Percentiles rank a stretch among this genome's conserved stretches.
Conservation (phyloP, 192 early-diverging fungal species). For the Pecoramyces ruminantium region DNA sequence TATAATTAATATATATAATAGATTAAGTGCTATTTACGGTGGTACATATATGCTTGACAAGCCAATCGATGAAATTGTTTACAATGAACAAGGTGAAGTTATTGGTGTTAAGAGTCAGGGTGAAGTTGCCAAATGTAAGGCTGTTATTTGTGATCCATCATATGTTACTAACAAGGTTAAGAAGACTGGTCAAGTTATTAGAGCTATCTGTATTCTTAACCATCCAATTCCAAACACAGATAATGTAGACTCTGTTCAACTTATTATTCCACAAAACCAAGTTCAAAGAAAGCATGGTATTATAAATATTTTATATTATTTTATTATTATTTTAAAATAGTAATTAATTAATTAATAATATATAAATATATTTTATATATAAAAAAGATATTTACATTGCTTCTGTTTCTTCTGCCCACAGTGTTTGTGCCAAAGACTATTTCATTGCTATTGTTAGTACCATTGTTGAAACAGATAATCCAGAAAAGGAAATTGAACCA, state of each 20-base stretch:
- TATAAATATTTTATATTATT: too few relatives aligned
- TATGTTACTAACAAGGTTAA: slow-evolving; percentile 73
- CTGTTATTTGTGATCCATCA: slow-evolving; percentile 91
- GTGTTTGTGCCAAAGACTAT: slow-evolving; percentile 74
- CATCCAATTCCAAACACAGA: slow-evolving; percentile 80
- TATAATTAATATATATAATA: slow-evolving; percentile 4
- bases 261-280: slow-evolving; percentile 97
- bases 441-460: slow-evolving; percentile 95
- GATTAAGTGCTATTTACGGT: slow-evolving; percentile 90
- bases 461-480: slow-evolving; percentile 77
- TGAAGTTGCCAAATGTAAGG: slow-evolving; percentile 63
- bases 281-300: slow-evolving; percentile 69
- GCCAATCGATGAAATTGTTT: slow-evolving; percentile 76
- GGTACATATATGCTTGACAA: slow-evolving; percentile 98
- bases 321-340: too few relatives aligned
- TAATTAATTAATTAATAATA: too few relatives aligned
- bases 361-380: too few relatives aligned
- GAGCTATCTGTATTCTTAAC: slow-evolving; percentile 87
- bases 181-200: slow-evolving; percentile 71
- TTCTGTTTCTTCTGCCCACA: slow-evolving; percentile 71
- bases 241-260: slow-evolving; percentile 74
- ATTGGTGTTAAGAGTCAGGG: slow-evolving; percentile 81
- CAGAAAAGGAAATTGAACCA: slow-evolving; percentile 78
- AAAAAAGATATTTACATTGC: slow-evolving; percentile 83
- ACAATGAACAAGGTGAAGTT: slow-evolving; percentile 63